Evolutionary conservation across 1,284 basidiomycete species (phyloP), one percentile per base, ranked within the genome.

Genomic region (Bjerkandera adusta): DNA sequence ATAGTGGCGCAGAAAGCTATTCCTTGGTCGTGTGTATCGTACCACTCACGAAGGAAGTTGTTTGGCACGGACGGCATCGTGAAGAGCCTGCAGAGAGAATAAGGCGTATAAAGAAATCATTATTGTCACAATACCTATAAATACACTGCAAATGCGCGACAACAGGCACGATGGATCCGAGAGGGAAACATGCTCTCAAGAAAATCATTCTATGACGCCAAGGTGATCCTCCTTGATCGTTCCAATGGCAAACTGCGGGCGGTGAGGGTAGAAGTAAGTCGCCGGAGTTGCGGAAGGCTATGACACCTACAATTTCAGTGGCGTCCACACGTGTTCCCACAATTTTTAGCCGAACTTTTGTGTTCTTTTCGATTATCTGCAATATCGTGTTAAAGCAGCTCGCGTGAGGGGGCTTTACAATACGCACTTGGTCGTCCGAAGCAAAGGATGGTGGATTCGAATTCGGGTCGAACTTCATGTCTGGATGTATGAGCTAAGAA

Each of bases 261-360:
- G 26, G 8, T 13, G 12, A 22, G 15, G 15, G 20, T 11, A n/a
- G n/a, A n/a, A n/a, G n/a, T n/a, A n/a, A n/a, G n/a, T n/a, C n/a
- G n/a, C n/a, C n/a, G n/a, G n/a, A n/a, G 29, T 15, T 15, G 29
- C 29, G 26, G 11, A 21, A 18, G 26, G n/a, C n/a, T 12, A 33
- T 4, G 3, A 18, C 13, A 78, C 87, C 57, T 63, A 94, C 92
- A 59, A 99, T 97, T 67, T 98, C 95, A 21, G 93, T 97, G 16
- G 95, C 95, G 64, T 99, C 96, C 6, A 97, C 91, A 60, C 96
- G 83, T 24, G 94, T 97, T 24, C 96, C 96, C 13, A 99, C 94
- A 45, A 99, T 94, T 68, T 97, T 96, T 68, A 98, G 77, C 30
- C 96, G 83, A 27, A 98, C 87, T 50, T 86, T 84, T 0, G 91